Evolutionary conservation across 495 filamentous ascomycete genomes (phyloP).

Genomic region (Penicillium pancosmium): DNA sequence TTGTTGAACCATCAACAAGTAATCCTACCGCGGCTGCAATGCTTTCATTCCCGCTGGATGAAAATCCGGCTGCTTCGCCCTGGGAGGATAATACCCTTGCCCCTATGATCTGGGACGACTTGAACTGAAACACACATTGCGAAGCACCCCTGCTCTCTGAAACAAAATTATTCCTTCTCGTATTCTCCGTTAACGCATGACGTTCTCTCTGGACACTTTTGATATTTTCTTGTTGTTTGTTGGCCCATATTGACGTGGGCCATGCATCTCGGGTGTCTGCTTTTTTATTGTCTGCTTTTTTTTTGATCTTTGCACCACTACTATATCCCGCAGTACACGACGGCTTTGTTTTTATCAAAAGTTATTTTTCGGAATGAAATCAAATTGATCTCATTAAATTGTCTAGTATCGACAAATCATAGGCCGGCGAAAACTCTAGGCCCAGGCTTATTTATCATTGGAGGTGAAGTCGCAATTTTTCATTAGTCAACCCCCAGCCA

Average conservation of each 20-base stretch:
- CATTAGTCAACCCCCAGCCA: no score
- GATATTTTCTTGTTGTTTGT: background rate
- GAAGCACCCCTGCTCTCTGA: background rate
- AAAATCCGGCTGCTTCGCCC: slow-evolving; percentile 29
- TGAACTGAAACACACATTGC: slow-evolving; percentile 22
- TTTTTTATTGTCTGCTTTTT: slow-evolving; percentile 8
- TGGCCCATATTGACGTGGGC: background rate
- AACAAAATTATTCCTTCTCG: no score
- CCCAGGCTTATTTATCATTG: no score
- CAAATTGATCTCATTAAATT: background rate
- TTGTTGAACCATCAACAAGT: slow-evolving; percentile 24
- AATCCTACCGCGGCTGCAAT: slow-evolving; percentile 17
- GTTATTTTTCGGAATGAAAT: slow-evolving; percentile 10
- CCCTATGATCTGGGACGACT: slow-evolving; percentile 49
- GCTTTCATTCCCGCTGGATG: slow-evolving; percentile 42
- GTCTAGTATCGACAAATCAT: background rate
- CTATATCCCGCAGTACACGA: slow-evolving; percentile 38
- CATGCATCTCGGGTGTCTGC: slow-evolving; percentile 3
- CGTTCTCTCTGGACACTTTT: background rate
- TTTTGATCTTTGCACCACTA: slow-evolving; percentile 5
- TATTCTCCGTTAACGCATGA: no score
- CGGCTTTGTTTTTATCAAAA: slow-evolving; percentile 16
- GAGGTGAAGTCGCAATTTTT: no score
- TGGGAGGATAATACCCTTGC: slow-evolving; percentile 50
- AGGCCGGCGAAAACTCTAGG: background rate